A percentile compares a stretch with the other conserved stretches of the same genome.
Evolutionary conservation across 305 asterid genomes (phyloP).

Genomic region (Fraxinus sp.): DNA sequence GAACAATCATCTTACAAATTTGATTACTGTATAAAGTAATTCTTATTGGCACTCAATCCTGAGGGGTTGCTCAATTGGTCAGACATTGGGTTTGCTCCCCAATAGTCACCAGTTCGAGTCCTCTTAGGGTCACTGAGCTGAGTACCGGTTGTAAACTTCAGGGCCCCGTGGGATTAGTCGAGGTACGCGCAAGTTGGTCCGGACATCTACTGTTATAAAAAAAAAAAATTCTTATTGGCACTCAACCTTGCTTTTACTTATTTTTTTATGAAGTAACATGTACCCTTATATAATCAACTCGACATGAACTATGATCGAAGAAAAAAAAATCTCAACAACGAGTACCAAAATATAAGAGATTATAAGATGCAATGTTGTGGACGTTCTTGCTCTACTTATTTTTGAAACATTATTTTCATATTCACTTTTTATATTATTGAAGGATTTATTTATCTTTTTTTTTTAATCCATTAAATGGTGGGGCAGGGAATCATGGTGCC

Average conservation of each 20-base stretch:
- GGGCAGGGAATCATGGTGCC: conserved; percentile 21
- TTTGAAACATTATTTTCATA: conserved; percentile 12
- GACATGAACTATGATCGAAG: not conserved
- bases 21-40: not conserved
- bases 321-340: conserved; percentile 32
- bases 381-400: not conserved
- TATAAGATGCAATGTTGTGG: not conserved
- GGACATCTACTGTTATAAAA: no score
- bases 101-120: no score
- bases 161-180: no score
- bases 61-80: no score
- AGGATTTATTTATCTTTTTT: conserved; percentile 13
- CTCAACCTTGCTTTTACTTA: not conserved
- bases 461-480: conserved; percentile 25
- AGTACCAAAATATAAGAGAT: not conserved
- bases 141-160: no score
- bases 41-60: no score
- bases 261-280: not conserved
- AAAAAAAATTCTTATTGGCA: no score
- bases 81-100: no score
- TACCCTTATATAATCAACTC: not conserved
- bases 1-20: not conserved
- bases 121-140: no score
- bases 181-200: no score
- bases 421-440: conserved; percentile 28